Base-by-base conservation (phyloP, 805 yeast species). In the Wickerhamiella sorbophila region DNA sequence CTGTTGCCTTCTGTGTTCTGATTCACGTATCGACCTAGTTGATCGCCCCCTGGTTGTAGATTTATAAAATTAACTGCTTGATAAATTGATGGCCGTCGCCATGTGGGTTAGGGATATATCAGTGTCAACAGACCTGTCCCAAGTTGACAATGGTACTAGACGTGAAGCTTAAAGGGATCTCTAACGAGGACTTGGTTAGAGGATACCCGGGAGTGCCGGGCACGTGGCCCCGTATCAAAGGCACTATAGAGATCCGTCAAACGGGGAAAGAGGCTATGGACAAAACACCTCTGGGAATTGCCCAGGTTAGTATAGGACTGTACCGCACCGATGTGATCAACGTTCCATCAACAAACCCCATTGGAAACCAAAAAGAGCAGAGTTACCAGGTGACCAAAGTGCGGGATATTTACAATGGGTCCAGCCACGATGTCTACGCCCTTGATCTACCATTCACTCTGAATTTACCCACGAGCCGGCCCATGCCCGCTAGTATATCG, bases 1-100 rank as follows among this genome's bases (percentile, higher is more conserved):
- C 18, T 80, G 75, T 48, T 86, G 96, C 58, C 71, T 77, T 6
- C 59, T 84, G 9, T 86, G 95, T 57, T 77, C 84, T 44, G 93
- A 80, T 39, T 63, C 74, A 39, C 78, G 74, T 54, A 75, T 87
- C 43, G 77, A 74, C 39, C 69, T 71, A 14, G 69, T 86, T 36
- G 95, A 84, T 49, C 71, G 71, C 41, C 75, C 77, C 5, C 64
- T 84, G 5, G 33, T 8, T 2, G 42, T 39, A 2, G 45, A 38
- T 2, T 48, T 51, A 33, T 49, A 31, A 33, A 6, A 12, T n/a
- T 18, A 14, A 4, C 12, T 31, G 14, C 17, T 6, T 8, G n/a
- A n/a, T 33, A 3, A 14, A n/a, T 18, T 24, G 9, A 9, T 15
- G 5, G 8, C 27, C 17, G 17, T 33, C 20, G 21, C 18, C 15